A percentile compares a stretch with the other conserved stretches of the same genome.
phyloP scores from a whole-genome alignment of 495 filamentous ascomycete species.

The Cenococcum geophilum region DNA sequence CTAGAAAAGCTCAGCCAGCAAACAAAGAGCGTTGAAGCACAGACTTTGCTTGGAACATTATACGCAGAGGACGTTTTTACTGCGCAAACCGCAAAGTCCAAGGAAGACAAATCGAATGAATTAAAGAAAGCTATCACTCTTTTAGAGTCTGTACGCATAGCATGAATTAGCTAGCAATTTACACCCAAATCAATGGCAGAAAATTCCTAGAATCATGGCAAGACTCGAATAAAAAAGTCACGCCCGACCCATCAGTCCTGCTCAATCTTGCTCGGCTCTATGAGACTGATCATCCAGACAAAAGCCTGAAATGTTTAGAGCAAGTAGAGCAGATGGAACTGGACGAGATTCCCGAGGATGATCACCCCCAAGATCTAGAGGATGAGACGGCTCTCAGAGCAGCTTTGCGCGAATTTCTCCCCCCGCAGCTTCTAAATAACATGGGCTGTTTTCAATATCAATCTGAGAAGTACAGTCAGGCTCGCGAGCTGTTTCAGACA shows the following conservation, averaged over 20 bases:
- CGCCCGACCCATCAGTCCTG: slow-evolving; percentile 78
- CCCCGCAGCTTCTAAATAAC: slow-evolving; percentile 91
- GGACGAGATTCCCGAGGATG: slow-evolving; percentile 62
- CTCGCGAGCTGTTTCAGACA: slow-evolving; percentile 81
- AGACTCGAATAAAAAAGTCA: slow-evolving; percentile 72
- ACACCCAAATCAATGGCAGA: too few relatives aligned
- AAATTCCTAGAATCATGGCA: too few relatives aligned
- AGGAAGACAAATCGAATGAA: slow-evolving; percentile 81
- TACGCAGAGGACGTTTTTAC: slow-evolving; percentile 91
- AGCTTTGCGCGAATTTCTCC: slow-evolving; percentile 63
- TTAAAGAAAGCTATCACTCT: slow-evolving; percentile 74
- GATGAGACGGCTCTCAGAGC: slow-evolving; percentile 46
- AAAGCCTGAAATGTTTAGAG: slow-evolving; percentile 80
- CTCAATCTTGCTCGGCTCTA: slow-evolving; percentile 89
- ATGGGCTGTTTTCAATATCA: slow-evolving; percentile 94
- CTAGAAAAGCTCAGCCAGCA: slow-evolving; percentile 89
- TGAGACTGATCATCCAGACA: slow-evolving; percentile 76
- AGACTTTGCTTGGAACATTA: slow-evolving; percentile 80
- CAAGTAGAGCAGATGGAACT: slow-evolving; percentile 85
- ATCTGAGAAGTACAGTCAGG: slow-evolving; percentile 68
- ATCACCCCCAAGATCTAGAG: slow-evolving; percentile 57
- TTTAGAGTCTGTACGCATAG: slow-evolving; percentile 73
- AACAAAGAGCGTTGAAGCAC: slow-evolving; percentile 79
- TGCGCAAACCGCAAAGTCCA: slow-evolving; percentile 60
- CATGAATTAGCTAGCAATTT: too few relatives aligned